Conservation (phyloP, 2,329 filamentous ascomycete species). For the Incumbomyces delicatus region DNA sequence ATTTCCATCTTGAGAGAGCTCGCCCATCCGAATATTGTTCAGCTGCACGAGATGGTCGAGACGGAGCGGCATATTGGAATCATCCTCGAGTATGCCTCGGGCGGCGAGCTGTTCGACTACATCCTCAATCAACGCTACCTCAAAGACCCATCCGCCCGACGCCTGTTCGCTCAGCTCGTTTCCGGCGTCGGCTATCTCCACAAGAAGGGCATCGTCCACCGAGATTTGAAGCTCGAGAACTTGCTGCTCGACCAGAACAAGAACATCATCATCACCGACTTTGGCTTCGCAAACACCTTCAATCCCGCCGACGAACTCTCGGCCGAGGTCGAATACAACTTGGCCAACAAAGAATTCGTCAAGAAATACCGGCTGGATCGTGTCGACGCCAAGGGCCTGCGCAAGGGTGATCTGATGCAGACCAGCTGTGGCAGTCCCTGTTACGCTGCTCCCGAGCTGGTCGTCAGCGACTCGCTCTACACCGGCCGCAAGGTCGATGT, state of each 20-base stretch:
- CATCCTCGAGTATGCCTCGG: conserved; percentile 94
- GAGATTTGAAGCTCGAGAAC: conserved; percentile 94
- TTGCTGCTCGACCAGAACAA: conserved; percentile 87
- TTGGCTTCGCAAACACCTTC: conserved; percentile 97
- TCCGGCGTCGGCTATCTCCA: conserved; percentile 96
- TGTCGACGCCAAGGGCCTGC: conserved; percentile 60
- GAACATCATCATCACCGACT: conserved; percentile 99
- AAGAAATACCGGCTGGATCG: conserved; percentile 79
- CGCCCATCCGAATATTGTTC: conserved; percentile 93
- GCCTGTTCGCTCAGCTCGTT: conserved; percentile 88
- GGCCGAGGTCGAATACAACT: conserved; percentile 80
- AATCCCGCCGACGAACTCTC: conserved; percentile 77
- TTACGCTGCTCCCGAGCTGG: conserved; percentile 91
- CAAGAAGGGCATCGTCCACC: conserved; percentile 96
- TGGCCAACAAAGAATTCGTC: conserved; percentile 79
- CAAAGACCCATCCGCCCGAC: conserved; percentile 82
- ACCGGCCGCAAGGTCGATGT: conserved; percentile 97
- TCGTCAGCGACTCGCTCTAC: conserved; percentile 94
- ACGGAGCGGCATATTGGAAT: conserved; percentile 96
- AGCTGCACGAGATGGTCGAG: conserved; percentile 95
- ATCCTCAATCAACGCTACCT: conserved; percentile 94
- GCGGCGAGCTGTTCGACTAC: conserved; percentile 95
- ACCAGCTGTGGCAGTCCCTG: conserved; percentile 97
- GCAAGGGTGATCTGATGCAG: conserved; percentile 93
- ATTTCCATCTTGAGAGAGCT: conserved; percentile 81